A percentile compares a stretch with the other conserved stretches of the same genome.
These are phyloP conservation scores for Fusarium avenaceum DNA, from an alignment of 2,329 filamentous ascomycete species.

Conservation along the genomic window DNA sequence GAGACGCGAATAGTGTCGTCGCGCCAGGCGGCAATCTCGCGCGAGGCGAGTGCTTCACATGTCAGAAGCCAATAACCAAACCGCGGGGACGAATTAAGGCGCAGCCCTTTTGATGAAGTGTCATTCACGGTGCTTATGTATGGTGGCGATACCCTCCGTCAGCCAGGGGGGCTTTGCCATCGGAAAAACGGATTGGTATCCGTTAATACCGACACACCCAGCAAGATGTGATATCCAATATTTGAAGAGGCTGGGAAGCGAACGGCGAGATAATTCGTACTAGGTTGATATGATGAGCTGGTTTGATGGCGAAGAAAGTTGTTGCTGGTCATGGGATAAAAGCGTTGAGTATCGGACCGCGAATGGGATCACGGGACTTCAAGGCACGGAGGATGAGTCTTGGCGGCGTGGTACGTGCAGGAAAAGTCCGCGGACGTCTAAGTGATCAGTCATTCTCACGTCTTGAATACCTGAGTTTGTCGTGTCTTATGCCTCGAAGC, in stretches of 20 bases:
- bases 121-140: conserved; percentile 31
- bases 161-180: conserved; percentile 29
- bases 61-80: conserved; percentile 15
- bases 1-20: conserved; percentile 11
- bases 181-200: conserved; percentile 17
- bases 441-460: background rate
- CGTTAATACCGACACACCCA: conserved; percentile 39
- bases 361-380: conserved; percentile 14
- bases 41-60: conserved; percentile 17
- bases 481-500: background rate
- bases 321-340: background rate
- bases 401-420: background rate
- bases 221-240: background rate
- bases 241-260: background rate
- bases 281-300: conserved; percentile 13
- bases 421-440: background rate
- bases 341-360: background rate
- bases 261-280: conserved; percentile 13
- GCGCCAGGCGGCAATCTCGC: conserved; percentile 16
- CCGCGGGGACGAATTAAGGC: conserved; percentile 8
- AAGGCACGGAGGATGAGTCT: background rate
- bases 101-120: conserved; percentile 23
- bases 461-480: background rate
- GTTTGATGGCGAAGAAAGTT: background rate
- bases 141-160: conserved; percentile 17